Percentiles rank a stretch among this genome's conserved stretches.
phyloP scores from a whole-genome alignment of 352 stramenopile species.

The Phytophthora boehmeriae region DNA sequence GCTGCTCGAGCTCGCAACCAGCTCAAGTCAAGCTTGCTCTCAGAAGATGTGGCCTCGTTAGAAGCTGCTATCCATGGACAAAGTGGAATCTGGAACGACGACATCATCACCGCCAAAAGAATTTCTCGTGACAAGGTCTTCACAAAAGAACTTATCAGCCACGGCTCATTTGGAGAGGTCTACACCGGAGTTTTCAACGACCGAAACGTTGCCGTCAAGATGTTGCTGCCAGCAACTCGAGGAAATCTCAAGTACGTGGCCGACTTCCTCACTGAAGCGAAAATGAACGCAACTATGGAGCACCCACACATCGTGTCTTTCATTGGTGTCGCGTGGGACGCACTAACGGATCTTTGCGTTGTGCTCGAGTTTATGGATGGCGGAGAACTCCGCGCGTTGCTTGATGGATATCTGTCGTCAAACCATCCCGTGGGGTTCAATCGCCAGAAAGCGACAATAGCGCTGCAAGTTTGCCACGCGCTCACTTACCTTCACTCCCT shows the following conservation, averaged over 20 bases:
- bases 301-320: conserved; percentile 51
- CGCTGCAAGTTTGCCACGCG: conserved; percentile 25
- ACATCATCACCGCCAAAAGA: conserved; percentile 26
- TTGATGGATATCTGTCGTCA: conserved; percentile 26
- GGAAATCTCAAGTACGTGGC: conserved; percentile 34
- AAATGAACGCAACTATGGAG: conserved; percentile 26
- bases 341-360: conserved; percentile 38
- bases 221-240: conserved; percentile 24
- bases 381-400: conserved; percentile 36
- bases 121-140: conserved; percentile 31
- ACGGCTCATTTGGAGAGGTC: conserved; percentile 39
- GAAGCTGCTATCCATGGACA: conserved; percentile 13
- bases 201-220: conserved; percentile 35
- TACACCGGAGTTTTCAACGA: conserved; percentile 36
- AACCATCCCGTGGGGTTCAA: conserved; percentile 34
- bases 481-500: conserved; percentile 22
- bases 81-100: conserved; percentile 24
- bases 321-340: conserved; percentile 55
- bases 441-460: conserved; percentile 36
- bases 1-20: background rate
- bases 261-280: conserved; percentile 22
- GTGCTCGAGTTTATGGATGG: conserved; percentile 48
- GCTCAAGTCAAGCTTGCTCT: background rate
- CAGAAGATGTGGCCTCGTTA: background rate
- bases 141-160: conserved; percentile 25